Base-by-base conservation (phyloP, 495 filamentous ascomycete genomes). In the Penicillium dipodomyicola region DNA sequence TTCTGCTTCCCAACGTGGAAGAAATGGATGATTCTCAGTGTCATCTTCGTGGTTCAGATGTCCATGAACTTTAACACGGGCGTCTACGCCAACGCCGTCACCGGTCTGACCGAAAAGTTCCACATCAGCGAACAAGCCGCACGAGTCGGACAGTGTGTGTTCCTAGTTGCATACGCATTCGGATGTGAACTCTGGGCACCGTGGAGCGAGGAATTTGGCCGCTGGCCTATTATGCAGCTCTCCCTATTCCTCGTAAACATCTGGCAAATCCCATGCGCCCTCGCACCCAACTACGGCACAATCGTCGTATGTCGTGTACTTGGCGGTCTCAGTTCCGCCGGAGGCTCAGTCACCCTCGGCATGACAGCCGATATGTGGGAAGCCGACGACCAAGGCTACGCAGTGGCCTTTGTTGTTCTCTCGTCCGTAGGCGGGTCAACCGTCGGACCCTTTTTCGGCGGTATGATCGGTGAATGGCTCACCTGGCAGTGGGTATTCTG, bases 31-130 rank as follows among this genome's bases (percentile, higher is more conserved):
- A 87, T 91, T 62, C 78, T 91, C 40, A 80, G 76, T 25, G 80
- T 90, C 57, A 87, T 92, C 67, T 90, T 91, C 73, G 65, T 80
- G 40, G 86, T 92, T 7, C 89, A 91, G 61, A 83, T 86, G 48
- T 91, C 88, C 5, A 92, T 92, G 88, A 92, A 92, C 75, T 88
- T 91, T 77, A 91, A 91, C 76, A 86, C 85, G 10, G 84, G 82
- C 30, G 78, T 90, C 11, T 91, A 89, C 70, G 77, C 84, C 37
- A 88, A 88, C 62, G 87, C 80, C 14, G 69, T 90, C 12, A 59
- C 59, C 0, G 82, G 82, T 6, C 80, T 92, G 54, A 75, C 81
- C 1, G 69, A 83, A 42, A 69, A 87, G 37, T 91, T 88, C 66
- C 45, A 73, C 15, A 82, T 91, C 55, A 85, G 81, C 61, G 72